Evolutionary conservation across 805 yeast genomes (phyloP), one percentile per base, ranked within the genome.

Genomic region (Schwanniomyces polymorphus): DNA sequence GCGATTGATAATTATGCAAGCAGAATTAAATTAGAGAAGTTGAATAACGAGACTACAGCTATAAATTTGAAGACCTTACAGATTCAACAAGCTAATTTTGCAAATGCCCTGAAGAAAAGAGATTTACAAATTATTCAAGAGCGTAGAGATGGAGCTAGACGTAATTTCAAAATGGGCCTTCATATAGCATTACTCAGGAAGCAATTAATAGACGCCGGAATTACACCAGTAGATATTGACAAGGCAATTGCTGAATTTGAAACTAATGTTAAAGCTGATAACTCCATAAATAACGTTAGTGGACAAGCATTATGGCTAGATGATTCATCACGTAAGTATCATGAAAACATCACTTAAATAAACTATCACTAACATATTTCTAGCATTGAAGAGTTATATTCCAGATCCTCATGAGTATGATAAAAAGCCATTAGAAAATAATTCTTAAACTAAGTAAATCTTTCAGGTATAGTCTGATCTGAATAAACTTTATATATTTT

Each of bases 391-490:
- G 51, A 62, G 68, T 11, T 70, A 72, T 46, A 64, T 84, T 27
- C 89, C 90, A 5, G 81, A 81, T 59, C 70, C 77, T 17, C 80
- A 78, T 48, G 89, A 85, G 33, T 85, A 85, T 62, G 84, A 78
- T 41, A 68, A 59, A 51, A 73, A 70, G 52, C 59, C 44, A 29
- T 29, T 42, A 29, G 51, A 45, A 25, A 44, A 38, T 35, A 40
- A 45, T 27, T 47, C 48, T 41, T 51, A 47, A 42, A 33, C 41
- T 12, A 26, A 50, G 48, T 45, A 21, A 21, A 21, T 5, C 23
- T 21, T 21, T 31, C 35, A 31, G 35, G 35, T 31, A 31, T 31
- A 31, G 21, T 31, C 35, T 31, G 17, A 14, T 14, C 14, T 18
- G n/a, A n/a, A n/a, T n/a, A 33, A 25, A 38, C 11, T 25, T 14